Conservation (phyloP, 176 grass and related monocot genomes). For the Calamus simplicifolius region DNA sequence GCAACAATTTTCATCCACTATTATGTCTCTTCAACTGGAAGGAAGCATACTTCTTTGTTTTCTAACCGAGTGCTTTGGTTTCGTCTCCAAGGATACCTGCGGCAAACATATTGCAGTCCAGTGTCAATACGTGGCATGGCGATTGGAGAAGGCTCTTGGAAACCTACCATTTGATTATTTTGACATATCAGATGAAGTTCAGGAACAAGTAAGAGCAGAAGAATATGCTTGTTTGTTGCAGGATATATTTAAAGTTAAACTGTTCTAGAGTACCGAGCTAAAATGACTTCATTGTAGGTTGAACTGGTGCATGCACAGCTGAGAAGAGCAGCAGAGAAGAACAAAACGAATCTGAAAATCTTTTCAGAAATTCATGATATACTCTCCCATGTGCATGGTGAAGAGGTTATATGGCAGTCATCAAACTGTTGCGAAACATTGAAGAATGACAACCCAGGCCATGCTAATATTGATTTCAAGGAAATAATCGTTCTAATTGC, state of each 20-base stretch:
- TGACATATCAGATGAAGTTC: conserved; percentile 96
- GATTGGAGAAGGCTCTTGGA: conserved; percentile 58
- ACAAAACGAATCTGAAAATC: conserved; percentile 41
- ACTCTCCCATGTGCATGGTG: conserved; percentile 24
- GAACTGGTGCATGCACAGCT: conserved; percentile 74
- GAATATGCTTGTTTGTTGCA: conserved; percentile 1
- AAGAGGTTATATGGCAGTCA: conserved; percentile 24
- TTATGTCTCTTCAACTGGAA: too few species aligned
- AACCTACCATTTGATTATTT: conserved; percentile 63
- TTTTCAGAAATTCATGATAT: conserved; percentile 69
- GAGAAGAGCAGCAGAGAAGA: conserved; percentile 80
- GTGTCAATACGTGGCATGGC: conserved; percentile 78
- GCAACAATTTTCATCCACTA: too few species aligned
- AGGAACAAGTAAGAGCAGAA: conserved; percentile 74
- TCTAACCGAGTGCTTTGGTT: conserved; percentile 19
- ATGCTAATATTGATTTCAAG: conserved; percentile 39
- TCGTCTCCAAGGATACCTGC: conserved; percentile 32
- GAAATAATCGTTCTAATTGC: conserved; percentile 42
- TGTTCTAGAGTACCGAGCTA: background rate
- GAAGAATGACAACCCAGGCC: conserved; percentile 19
- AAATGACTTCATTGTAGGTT: conserved; percentile 46
- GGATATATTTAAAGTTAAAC: background rate
- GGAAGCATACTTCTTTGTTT: background rate
- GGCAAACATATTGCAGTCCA: conserved; percentile 50
- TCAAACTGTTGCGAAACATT: conserved; percentile 26